Evolutionary conservation across 2,329 filamentous ascomycete species (phyloP).

Genomic region (Dactylellina parvicollis): DNA sequence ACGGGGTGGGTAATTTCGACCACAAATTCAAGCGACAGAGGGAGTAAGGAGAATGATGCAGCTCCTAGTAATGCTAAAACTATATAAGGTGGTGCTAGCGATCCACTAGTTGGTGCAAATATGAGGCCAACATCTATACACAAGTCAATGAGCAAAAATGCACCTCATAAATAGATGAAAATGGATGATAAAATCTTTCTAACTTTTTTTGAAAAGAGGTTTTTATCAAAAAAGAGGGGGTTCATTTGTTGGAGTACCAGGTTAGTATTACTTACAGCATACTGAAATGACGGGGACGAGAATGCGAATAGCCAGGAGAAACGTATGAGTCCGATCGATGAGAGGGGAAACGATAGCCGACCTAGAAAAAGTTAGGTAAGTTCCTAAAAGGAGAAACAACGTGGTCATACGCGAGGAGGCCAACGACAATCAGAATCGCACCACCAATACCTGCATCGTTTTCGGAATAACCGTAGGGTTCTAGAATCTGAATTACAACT

Average conservation of each 20-base stretch:
- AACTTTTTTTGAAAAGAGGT: neutral
- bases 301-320: conserved; percentile 76
- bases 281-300: conserved; percentile 78
- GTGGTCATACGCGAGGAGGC: conserved; percentile 70
- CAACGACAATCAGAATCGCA: conserved; percentile 86
- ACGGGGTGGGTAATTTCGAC: conserved; percentile 89
- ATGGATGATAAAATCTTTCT: no score
- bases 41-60: conserved; percentile 80
- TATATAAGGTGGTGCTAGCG: conserved; percentile 75
- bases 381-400: neutral
- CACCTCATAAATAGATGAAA: no score
- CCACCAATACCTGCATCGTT: conserved; percentile 89
- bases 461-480: conserved; percentile 84
- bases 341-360: conserved; percentile 82
- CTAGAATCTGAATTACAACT: conserved; percentile 72
- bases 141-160: neutral
- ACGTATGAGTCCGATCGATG: conserved; percentile 84
- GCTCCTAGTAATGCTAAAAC: conserved; percentile 81
- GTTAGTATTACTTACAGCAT: conserved; percentile 62
- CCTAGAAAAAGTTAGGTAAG: conserved; percentile 10
- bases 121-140: conserved; percentile 73
- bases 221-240: neutral
- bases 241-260: no score
- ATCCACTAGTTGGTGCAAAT: conserved; percentile 76
- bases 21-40: conserved; percentile 84